Base-by-base conservation (phyloP, 495 filamentous ascomycete species). In the Recurvomyces mirabilis region DNA sequence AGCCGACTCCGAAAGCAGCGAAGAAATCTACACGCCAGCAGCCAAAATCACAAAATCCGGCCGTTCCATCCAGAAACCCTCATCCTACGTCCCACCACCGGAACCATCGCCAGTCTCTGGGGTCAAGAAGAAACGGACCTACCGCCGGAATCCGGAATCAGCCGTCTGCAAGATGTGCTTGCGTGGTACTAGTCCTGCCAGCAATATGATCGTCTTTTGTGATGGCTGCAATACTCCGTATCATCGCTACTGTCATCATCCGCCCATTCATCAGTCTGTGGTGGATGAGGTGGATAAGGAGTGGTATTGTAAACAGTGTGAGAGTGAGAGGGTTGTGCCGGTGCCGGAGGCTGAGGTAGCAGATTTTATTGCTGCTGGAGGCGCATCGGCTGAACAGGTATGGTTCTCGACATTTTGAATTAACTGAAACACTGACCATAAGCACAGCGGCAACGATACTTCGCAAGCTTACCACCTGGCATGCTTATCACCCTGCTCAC, bases 121-220 rank as follows among this genome's bases (percentile, higher is more conserved):
- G 15, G 59, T 49, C 20, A 73, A 70, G 53, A 60, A 68, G 7
- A 69, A 68, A 49, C 65, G 62, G 17, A 50, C 60, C 11, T 60
- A 63, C 25, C 63, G 68, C 38, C 69, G 66, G 12, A 51, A 55
- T 25, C 49, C 60, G 40, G 46, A 73, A 65, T 43, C 65, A 59
- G 46, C 53, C 52, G 19, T 81, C 12, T 96, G 91, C 63, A 80
- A 77, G 44, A 70, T 78, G 53, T 98, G 91, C 63, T 73, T 79
- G 37, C 70, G 91, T 30, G 78, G 84, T 7, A 75, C 84, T 38
- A 84, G 78, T 43, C 82, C 87, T 0, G 59, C 68, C 14, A 76
- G 59, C 46, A 98, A 98, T 61, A 72, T 78, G 65, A 94, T 98
- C 43, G 91, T 96, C 6, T 91, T 94, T 59, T 98, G 91, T 64